phyloP scores from a whole-genome alignment of 1,284 basidiomycete species.

The Trichosporon asahii region DNA sequence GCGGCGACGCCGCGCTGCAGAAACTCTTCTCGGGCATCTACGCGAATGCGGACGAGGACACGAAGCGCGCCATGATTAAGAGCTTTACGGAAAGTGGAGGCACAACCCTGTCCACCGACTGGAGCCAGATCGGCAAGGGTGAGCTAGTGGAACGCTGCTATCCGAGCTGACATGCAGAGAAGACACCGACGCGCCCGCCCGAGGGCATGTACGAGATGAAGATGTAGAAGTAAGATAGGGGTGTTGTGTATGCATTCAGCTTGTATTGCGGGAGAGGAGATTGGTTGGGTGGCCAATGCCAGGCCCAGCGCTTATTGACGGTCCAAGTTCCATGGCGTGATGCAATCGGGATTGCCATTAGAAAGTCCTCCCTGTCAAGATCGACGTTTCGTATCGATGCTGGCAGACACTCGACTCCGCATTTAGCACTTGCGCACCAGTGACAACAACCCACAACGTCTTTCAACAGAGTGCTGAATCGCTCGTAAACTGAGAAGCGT shows the following conservation, averaged over 20 bases:
- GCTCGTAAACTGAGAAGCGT: not conserved
- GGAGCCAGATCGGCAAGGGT: slow-evolving; percentile 74
- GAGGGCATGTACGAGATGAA: slow-evolving; percentile 63
- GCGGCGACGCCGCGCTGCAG: slow-evolving; percentile 46
- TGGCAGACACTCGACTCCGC: not conserved
- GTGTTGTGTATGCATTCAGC: not conserved
- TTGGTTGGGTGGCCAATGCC: not conserved
- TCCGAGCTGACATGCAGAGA: slow-evolving; percentile 1
- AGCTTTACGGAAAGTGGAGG: slow-evolving; percentile 87
- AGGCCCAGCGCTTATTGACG: not conserved
- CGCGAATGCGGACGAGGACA: slow-evolving; percentile 79
- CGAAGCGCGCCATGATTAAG: slow-evolving; percentile 90
- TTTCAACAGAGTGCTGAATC: not conserved
- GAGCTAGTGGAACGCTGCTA: slow-evolving; percentile 15
- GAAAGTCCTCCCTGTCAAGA: not conserved
- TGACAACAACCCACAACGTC: not conserved
- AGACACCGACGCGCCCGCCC: slow-evolving; percentile 61
- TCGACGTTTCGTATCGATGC: not conserved
- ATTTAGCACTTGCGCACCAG: not conserved
- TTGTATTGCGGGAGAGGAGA: not conserved
- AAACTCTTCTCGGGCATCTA: slow-evolving; percentile 62
- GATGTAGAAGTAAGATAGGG: slow-evolving; percentile 8
- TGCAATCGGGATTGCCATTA: not conserved
- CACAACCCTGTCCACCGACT: slow-evolving; percentile 88
- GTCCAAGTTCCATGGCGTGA: slow-evolving; percentile 4